Evolutionary conservation across 768 basidiomycete species (phyloP).

Genomic region (Phylloporus arenicola): DNA sequence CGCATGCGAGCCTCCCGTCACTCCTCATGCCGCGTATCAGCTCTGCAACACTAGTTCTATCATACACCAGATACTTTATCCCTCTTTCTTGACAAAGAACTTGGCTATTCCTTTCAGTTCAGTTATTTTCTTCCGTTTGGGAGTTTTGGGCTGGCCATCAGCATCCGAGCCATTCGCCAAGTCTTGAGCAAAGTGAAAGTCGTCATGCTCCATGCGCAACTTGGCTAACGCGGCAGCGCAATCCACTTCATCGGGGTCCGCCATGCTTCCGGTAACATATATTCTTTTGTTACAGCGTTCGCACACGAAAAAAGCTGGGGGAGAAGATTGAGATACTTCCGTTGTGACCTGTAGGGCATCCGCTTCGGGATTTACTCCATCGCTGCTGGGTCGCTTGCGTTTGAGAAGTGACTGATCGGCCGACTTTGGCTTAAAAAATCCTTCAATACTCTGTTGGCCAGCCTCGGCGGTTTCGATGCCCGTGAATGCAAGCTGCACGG

Average conservation of each 20-base stretch:
- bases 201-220: conserved; percentile 69
- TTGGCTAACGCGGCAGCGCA: conserved; percentile 34
- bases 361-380: neutral
- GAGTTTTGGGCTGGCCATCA: conserved; percentile 10
- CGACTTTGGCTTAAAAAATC: conserved; percentile 58
- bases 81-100: conserved; percentile 38
- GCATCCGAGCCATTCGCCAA: conserved; percentile 44
- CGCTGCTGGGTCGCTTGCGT: conserved; percentile 34
- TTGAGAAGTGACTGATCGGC: conserved; percentile 29
- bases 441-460: conserved; percentile 84
- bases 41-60: neutral
- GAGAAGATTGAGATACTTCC: conserved; percentile 1
- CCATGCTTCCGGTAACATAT: conserved; percentile 24
- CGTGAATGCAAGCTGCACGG: conserved; percentile 67
- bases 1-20: neutral
- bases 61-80: neutral
- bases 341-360: neutral
- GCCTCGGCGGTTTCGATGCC: conserved; percentile 69
- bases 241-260: conserved; percentile 21
- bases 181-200: conserved; percentile 86
- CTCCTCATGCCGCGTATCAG: too few species aligned
- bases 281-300: conserved; percentile 51
- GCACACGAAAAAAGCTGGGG: conserved; percentile 46
- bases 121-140: conserved; percentile 29
- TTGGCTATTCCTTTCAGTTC: conserved; percentile 41